A percentile compares a stretch with the other conserved stretches of the same genome.
phyloP scores from a whole-genome alignment of 768 basidiomycete species.

The Pleurotus sapidus region DNA sequence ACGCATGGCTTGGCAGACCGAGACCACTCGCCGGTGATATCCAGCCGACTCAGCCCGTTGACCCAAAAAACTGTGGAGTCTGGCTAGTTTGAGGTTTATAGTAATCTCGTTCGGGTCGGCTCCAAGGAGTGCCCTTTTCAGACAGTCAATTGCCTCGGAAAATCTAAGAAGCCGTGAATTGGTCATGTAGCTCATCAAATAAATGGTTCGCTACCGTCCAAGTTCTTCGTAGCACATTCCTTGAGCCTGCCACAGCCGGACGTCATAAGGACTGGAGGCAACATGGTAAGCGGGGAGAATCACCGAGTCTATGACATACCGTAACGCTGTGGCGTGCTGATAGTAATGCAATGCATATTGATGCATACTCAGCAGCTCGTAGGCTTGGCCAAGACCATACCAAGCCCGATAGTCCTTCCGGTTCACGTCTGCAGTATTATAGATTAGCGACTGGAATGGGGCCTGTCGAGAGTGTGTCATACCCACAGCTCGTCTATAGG shows the following conservation, averaged over 20 bases:
- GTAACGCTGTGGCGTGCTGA: constrained; percentile 89
- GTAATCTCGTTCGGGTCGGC: constrained; percentile 75
- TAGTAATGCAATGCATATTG: constrained; percentile 96
- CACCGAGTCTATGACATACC: constrained; percentile 41
- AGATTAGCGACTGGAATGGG: neutral
- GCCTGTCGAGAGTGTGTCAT: constrained; percentile 23
- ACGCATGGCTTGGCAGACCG: constrained; percentile 67
- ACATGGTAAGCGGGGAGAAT: constrained; percentile 1
- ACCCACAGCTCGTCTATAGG: constrained; percentile 95
- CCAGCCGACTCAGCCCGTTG: constrained; percentile 69
- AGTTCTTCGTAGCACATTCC: constrained; percentile 93
- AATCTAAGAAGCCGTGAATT: constrained; percentile 41
- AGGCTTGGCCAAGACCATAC: constrained; percentile 98
- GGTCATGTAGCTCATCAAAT: neutral
- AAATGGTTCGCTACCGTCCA: constrained; percentile 49
- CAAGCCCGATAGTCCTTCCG: constrained; percentile 97
- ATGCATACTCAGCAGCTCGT: constrained; percentile 95
- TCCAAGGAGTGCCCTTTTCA: constrained; percentile 84
- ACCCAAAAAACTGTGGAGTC: constrained; percentile 62
- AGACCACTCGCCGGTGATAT: constrained; percentile 79
- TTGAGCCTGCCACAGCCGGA: constrained; percentile 93
- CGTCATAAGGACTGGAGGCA: constrained; percentile 80
- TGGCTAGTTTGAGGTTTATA: constrained; percentile 73
- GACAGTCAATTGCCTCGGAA: constrained; percentile 88
- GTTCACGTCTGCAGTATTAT: constrained; percentile 69